These are phyloP conservation scores for Plasmopara halstedii DNA, from an alignment of 352 stramenopile species.

Conservation along the genomic window DNA sequence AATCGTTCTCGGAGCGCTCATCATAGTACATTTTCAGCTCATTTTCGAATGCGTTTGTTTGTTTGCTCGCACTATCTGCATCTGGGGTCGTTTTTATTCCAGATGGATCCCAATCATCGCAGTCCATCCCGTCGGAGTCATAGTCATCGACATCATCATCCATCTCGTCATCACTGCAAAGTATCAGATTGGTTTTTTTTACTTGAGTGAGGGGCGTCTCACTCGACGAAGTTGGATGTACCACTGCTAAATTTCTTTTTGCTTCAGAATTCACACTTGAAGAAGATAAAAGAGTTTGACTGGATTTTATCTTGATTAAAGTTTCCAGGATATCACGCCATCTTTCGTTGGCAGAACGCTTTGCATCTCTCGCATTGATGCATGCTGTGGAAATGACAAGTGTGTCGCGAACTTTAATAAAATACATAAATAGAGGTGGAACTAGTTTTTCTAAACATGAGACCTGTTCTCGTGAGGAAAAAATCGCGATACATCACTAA, in stretches of 20 bases:
- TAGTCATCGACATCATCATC: slow-evolving; percentile 57
- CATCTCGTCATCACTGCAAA: slow-evolving; percentile 59
- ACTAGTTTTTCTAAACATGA: slow-evolving; percentile 28
- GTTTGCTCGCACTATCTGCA: slow-evolving; percentile 2
- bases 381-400: slow-evolving; percentile 52
- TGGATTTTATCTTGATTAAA: slow-evolving; percentile 23
- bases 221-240: slow-evolving; percentile 2
- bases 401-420: slow-evolving; percentile 35
- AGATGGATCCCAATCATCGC: slow-evolving; percentile 30
- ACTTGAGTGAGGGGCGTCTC: slow-evolving; percentile 3
- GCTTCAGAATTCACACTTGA: slow-evolving; percentile 6
- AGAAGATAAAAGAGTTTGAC: not conserved
- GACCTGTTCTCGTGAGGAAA: slow-evolving; percentile 13
- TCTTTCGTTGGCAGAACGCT: slow-evolving; percentile 59
- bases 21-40: slow-evolving; percentile 41
- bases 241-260: not conserved
- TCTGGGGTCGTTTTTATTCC: slow-evolving; percentile 15
- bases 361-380: slow-evolving; percentile 63
- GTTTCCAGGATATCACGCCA: slow-evolving; percentile 58
- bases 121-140: slow-evolving; percentile 27
- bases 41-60: slow-evolving; percentile 18
- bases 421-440: slow-evolving; percentile 39
- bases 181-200: slow-evolving; percentile 32
- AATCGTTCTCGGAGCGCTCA: slow-evolving; percentile 32
- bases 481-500: not conserved